Evolutionary conservation across 495 filamentous ascomycete species (phyloP).

Genomic region (Penicillium odoratum): DNA sequence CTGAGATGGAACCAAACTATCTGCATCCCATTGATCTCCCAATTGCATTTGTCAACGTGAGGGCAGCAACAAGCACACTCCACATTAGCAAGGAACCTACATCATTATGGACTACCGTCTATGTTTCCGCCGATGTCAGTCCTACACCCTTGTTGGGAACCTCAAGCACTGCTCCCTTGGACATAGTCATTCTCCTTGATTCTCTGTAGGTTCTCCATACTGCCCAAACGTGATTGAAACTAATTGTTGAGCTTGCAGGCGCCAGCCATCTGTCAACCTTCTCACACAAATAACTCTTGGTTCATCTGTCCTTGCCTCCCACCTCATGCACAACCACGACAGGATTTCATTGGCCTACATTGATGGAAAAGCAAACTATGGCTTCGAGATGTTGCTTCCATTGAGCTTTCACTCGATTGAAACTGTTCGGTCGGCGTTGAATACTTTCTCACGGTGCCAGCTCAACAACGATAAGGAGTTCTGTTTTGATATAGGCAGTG

Average conservation of each 20-base stretch:
- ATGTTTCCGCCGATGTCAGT: constrained; percentile 27
- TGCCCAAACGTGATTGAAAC: neutral
- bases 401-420: constrained; percentile 28
- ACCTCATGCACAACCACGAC: constrained; percentile 18
- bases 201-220: constrained; percentile 13
- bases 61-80: constrained; percentile 9
- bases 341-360: constrained; percentile 21
- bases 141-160: constrained; percentile 14
- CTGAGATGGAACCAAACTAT: neutral
- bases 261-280: constrained; percentile 12
- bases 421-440: constrained; percentile 12
- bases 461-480: neutral
- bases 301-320: constrained; percentile 18
- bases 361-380: constrained; percentile 4
- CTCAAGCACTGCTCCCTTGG: constrained; percentile 22
- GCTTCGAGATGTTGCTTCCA: constrained; percentile 22
- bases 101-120: constrained; percentile 26
- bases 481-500: constrained; percentile 3
- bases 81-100: constrained; percentile 14
- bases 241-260: constrained; percentile 5
- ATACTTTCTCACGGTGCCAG: constrained; percentile 12
- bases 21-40: constrained; percentile 23
- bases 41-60: constrained; percentile 22
- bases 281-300: constrained; percentile 20
- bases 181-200: constrained; percentile 29